phyloP scores from a whole-genome alignment of 2,329 filamentous ascomycete species.

The Penicillium corylophilum region DNA sequence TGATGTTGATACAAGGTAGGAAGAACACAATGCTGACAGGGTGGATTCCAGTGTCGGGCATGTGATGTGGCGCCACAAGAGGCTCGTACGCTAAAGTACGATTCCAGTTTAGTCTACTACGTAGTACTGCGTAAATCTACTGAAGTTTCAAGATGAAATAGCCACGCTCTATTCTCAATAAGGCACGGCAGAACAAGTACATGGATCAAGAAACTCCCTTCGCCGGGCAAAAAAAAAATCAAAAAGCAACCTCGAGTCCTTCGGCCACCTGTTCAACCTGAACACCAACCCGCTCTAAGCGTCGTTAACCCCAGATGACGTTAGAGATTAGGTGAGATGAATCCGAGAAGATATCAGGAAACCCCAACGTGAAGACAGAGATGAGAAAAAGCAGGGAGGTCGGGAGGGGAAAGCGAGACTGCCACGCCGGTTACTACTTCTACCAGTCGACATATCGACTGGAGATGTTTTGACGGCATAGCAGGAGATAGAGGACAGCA shows the following conservation, averaged over 20 bases:
- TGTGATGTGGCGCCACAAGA: not conserved
- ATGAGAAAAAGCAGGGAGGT: constrained; percentile 5
- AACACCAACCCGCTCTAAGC: constrained; percentile 29
- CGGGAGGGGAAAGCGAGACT: constrained; percentile 19
- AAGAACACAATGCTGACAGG: not conserved
- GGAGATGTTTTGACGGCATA: constrained; percentile 14
- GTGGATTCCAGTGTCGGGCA: not conserved
- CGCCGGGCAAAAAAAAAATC: constrained; percentile 25
- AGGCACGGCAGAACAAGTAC: constrained; percentile 28
- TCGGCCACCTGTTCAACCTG: constrained; percentile 28
- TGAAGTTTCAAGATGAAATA: not conserved
- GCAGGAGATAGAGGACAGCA: constrained; percentile 11
- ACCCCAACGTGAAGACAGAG: constrained; percentile 29
- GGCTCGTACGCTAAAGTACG: not conserved
- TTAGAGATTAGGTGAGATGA: constrained; percentile 28
- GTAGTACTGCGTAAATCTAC: not conserved
- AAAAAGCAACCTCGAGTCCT: constrained; percentile 27
- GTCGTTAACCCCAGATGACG: constrained; percentile 25
- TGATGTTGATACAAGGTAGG: not conserved
- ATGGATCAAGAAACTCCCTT: constrained; percentile 32
- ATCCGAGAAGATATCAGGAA: constrained; percentile 24
- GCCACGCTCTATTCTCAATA: constrained; percentile 12
- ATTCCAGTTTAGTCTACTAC: no score
- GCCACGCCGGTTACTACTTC: constrained; percentile 33
- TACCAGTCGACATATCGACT: constrained; percentile 13